phyloP scores from a whole-genome alignment of 1,284 basidiomycete species.

The Sanghuangporus sanghuang region DNA sequence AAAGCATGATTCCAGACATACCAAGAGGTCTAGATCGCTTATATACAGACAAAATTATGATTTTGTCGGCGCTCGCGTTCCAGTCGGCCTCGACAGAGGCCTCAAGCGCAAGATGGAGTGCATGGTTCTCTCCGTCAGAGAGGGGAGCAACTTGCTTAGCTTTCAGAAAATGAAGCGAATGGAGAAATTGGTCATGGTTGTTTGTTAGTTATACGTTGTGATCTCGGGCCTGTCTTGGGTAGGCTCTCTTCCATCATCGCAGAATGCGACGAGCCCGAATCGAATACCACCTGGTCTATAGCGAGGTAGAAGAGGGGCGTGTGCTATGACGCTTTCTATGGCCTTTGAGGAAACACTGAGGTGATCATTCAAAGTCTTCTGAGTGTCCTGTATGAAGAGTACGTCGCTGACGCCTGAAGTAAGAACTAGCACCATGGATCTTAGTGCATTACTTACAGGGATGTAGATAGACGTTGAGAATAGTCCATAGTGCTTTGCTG shows the following conservation, averaged over 20 bases:
- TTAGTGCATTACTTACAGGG: not conserved
- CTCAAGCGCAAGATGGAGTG: not conserved
- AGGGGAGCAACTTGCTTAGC: not conserved
- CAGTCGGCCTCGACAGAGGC: not conserved
- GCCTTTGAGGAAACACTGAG: not conserved
- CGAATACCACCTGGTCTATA: not conserved
- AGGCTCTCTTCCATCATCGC: not conserved
- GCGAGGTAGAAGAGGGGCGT: not conserved
- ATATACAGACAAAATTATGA: not conserved
- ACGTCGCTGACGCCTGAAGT: not conserved
- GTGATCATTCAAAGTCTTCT: not conserved
- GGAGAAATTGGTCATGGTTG: not conserved
- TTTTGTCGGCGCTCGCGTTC: not conserved
- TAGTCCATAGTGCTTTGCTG: not conserved
- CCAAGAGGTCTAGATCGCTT: not conserved
- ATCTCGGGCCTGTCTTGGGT: not conserved
- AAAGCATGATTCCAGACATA: not conserved
- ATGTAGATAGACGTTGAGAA: not conserved
- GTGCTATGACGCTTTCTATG: not conserved
- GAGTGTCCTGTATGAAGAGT: not conserved
- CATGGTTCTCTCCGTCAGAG: not conserved
- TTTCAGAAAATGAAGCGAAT: not conserved
- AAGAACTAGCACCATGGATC: not conserved
- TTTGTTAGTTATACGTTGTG: not conserved
- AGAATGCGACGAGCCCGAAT: not conserved